Evolutionary conservation across 2,329 filamentous ascomycete genomes (phyloP), one percentile per base, ranked within the genome.

Genomic region (Ophiocordyceps camponoti-saundersi): DNA sequence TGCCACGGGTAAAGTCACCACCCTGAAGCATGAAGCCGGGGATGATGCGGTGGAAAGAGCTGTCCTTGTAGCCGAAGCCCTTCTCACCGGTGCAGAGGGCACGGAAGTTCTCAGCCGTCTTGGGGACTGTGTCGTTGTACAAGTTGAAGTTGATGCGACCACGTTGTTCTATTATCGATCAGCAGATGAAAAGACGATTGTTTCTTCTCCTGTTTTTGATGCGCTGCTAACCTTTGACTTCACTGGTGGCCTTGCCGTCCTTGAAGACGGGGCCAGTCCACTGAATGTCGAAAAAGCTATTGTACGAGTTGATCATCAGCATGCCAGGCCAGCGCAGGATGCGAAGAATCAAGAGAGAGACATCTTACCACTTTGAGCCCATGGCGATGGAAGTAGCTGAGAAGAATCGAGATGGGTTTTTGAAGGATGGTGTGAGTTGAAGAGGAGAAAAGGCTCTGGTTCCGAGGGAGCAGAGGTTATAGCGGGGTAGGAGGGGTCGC

Each of bases 11-110:
- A 74, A 93, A 93, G 77, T 94, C 87, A 77, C 87, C 87, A 65
- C 87, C 88, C 77, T 94, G 88, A 59, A 94, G 82, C 88, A 94
- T 94, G 77, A 94, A 94, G 49, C 86, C 67, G 57, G 84, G 84
- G 68, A 94, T 94, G 68, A 95, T 82, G 59, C 88, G 86, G 78
- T 95, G 87, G 82, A 94, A 94, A 56, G 76, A 74, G 57, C 85
- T 92, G 62, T 78, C 79, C 65, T 77, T 67, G 76, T 93, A 95
- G 58, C 86, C 85, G 66, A 84, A 81, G 61, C 85, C 85, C 70
- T 86, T 79, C 73, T 85, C 76, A 56, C 74, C 75, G 53, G 80
- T 87, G 82, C 83, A 88, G 61, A 92, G 83, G 64, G 79, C 79
- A 56, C 76, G 77, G 80, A 93, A 93, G 79, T 92, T 92, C 66